These are phyloP conservation scores for Xylariaceae sp. DNA, from an alignment of 2,329 filamentous ascomycete species.

Conservation along the genomic window DNA sequence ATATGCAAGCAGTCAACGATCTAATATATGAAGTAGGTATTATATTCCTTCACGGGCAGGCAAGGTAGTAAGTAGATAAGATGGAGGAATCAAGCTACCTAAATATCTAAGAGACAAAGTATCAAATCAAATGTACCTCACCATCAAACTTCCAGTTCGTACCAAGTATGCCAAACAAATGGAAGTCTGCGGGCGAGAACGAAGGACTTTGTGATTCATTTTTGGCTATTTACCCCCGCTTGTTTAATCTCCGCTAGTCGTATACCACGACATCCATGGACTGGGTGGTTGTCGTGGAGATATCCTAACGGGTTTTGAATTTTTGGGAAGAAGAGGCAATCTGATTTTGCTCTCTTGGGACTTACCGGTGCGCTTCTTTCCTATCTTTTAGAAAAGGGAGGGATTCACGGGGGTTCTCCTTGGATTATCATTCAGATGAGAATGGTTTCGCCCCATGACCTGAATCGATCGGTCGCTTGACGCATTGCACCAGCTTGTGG, in stretches of 20 bases:
- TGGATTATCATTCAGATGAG: too few species aligned
- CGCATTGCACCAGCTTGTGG: too few species aligned
- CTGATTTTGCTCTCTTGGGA: background rate
- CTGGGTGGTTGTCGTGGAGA: conserved; percentile 73
- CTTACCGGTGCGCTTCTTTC: background rate
- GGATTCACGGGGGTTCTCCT: too few species aligned
- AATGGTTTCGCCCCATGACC: too few species aligned
- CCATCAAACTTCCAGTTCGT: conserved; percentile 76
- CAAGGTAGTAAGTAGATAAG: too few species aligned
- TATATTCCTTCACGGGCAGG: too few species aligned
- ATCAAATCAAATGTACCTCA: conserved; percentile 58
- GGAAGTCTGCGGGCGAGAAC: conserved; percentile 79
- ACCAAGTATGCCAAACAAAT: conserved; percentile 51
- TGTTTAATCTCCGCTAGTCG: conserved; percentile 79
- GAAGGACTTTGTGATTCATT: conserved; percentile 44
- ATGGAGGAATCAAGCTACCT: too few species aligned
- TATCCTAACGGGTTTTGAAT: conserved; percentile 61
- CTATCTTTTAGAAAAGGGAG: too few species aligned
- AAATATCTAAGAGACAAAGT: background rate
- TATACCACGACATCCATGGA: conserved; percentile 86
- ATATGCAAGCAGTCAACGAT: too few species aligned
- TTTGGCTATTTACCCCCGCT: conserved; percentile 33
- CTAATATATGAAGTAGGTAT: too few species aligned
- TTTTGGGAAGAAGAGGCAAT: background rate
- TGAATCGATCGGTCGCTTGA: background rate